phyloP scores from a whole-genome alignment of 768 basidiomycete genomes.

The Zangia roseola region DNA sequence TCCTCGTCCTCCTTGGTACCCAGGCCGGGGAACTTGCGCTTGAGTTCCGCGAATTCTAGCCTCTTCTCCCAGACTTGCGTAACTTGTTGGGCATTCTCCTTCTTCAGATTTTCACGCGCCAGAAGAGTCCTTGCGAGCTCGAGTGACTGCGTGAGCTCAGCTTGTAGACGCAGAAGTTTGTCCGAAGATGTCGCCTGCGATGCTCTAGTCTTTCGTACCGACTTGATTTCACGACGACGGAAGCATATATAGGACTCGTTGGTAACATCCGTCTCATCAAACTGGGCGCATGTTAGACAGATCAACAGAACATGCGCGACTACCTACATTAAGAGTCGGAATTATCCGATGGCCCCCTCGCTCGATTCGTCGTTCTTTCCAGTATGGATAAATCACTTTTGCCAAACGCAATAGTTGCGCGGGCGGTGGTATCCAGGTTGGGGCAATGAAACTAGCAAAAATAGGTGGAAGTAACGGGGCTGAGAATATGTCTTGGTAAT shows the following conservation, averaged over 20 bases:
- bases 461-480: conserved; percentile 54
- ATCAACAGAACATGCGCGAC: background rate
- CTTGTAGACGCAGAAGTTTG: conserved; percentile 77
- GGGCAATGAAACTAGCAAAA: conserved; percentile 69
- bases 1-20: conserved; percentile 70
- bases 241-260: conserved; percentile 98
- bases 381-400: conserved; percentile 78
- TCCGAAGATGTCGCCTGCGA: conserved; percentile 89
- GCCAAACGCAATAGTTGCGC: conserved; percentile 65
- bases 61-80: conserved; percentile 71
- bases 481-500: conserved; percentile 70
- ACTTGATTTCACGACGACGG: conserved; percentile 91
- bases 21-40: conserved; percentile 66
- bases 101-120: conserved; percentile 68
- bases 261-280: conserved; percentile 84
- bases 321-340: conserved; percentile 80
- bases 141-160: conserved; percentile 69
- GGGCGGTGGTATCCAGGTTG: conserved; percentile 66
- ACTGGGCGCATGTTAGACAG: conserved; percentile 39
- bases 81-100: conserved; percentile 55
- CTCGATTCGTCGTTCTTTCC: conserved; percentile 78
- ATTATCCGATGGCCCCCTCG: conserved; percentile 84
- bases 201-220: conserved; percentile 90
- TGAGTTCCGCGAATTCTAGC: conserved; percentile 71
- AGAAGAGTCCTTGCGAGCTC: conserved; percentile 71